These are phyloP conservation scores for Hirschfeldia incana DNA, from an alignment of 345 rosid species.

Conservation along the genomic window DNA sequence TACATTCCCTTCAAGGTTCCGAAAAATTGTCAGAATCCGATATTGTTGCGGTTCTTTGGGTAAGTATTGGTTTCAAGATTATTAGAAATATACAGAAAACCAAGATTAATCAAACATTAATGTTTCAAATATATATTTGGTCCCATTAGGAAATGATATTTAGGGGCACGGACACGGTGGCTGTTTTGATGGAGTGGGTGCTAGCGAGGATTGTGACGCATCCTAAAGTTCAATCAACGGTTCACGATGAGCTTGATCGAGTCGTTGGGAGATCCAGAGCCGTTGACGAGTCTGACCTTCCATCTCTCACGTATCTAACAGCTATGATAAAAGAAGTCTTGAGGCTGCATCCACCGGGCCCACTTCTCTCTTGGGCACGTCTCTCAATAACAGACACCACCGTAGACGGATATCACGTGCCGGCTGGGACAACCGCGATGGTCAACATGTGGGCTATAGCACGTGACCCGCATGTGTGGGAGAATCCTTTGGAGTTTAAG, in stretches of 20 bases:
- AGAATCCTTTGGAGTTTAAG: constrained; percentile 55
- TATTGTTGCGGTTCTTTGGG: constrained; percentile 84
- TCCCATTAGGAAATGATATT: constrained; percentile 82
- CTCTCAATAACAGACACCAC: constrained; percentile 65
- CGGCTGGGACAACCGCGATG: constrained; percentile 84
- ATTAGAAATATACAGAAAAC: neutral
- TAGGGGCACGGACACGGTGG: constrained; percentile 87
- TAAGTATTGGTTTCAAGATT: constrained; percentile 20
- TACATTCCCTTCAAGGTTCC: constrained; percentile 56
- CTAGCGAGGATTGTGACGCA: constrained; percentile 80
- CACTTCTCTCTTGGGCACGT: constrained; percentile 91
- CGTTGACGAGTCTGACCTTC: constrained; percentile 57
- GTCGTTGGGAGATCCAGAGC: constrained; percentile 63
- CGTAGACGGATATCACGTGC: constrained; percentile 81
- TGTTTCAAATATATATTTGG: neutral
- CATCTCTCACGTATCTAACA: constrained; percentile 52
- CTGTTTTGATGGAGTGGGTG: constrained; percentile 85
- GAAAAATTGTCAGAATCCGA: constrained; percentile 60
- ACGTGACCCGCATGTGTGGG: constrained; percentile 72
- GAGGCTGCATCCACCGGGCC: constrained; percentile 92
- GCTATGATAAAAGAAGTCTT: constrained; percentile 80
- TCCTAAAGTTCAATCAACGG: constrained; percentile 59
- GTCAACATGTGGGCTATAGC: constrained; percentile 97
- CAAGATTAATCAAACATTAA: neutral
- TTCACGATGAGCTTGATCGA: constrained; percentile 65